These are phyloP conservation scores for Penicillium sp. DNA, from an alignment of 2,329 filamentous ascomycete genomes.

Conservation along the genomic window DNA sequence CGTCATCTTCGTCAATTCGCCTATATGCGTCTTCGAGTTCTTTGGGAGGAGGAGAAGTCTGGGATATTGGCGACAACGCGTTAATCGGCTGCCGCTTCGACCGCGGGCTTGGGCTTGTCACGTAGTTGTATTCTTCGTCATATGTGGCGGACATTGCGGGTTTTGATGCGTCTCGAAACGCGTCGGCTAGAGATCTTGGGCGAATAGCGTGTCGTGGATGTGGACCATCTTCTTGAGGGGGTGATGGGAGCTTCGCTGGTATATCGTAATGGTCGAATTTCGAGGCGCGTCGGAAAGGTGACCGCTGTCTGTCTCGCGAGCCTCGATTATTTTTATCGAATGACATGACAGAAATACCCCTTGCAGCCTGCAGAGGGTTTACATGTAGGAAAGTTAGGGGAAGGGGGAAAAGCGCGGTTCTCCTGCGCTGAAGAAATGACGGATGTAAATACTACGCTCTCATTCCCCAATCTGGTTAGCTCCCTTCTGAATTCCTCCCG, in stretches of 20 bases:
- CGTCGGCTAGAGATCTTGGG: conserved; percentile 34
- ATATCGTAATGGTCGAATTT: conserved; percentile 24
- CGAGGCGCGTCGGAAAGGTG: conserved; percentile 28
- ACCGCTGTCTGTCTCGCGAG: conserved; percentile 23
- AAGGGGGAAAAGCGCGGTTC: not conserved
- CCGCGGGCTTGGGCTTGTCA: conserved; percentile 27
- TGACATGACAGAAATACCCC: conserved; percentile 23
- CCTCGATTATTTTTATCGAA: conserved; percentile 23
- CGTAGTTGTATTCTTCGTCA: conserved; percentile 13
- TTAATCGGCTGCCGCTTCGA: conserved; percentile 20
- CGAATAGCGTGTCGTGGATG: conserved; percentile 29
- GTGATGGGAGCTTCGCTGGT: conserved; percentile 24
- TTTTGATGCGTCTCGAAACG: conserved; percentile 32
- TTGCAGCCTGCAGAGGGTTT: conserved; percentile 8
- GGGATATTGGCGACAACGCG: conserved; percentile 27
- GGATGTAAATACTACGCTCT: conserved; percentile 13
- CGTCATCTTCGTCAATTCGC: conserved; percentile 33
- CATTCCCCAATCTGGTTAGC: conserved; percentile 19
- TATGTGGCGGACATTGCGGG: conserved; percentile 15
- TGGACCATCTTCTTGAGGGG: conserved; percentile 21
- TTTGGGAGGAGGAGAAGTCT: conserved; percentile 31
- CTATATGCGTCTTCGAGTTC: conserved; percentile 35
- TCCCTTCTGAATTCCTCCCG: conserved; percentile 1
- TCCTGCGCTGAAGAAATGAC: not conserved
- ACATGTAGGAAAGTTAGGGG: not conserved